Evolutionary conservation across 192 early-diverging fungal species (phyloP), one percentile per base, ranked within the genome.

Genomic region (Mortierella hygrophila): DNA sequence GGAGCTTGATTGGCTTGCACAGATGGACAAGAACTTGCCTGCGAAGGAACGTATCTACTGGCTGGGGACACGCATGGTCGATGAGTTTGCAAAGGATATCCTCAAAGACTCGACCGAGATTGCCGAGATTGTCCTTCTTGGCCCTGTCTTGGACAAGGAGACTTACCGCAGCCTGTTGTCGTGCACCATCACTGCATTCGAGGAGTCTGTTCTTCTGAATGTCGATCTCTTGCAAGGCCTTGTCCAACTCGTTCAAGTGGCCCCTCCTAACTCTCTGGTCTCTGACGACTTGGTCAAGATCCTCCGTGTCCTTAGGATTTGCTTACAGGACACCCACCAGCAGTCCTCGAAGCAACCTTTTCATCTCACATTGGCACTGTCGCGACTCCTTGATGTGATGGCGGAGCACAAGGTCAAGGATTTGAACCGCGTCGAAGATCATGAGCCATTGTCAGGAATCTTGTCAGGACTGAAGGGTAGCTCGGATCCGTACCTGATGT

Each of bases 231-330:
- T 77, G 4, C 23, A 77, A 32, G 76, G 76, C 6, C 29, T 77
- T 21, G 60, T 41, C 0, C 38, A 77, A 8, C 1, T 77, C 8
- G 18, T 77, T 3, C 60, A 77, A 26, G 7, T 42, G 13, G 68
- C 65, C 4, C 13, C 20, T 7, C 7, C 40, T 15, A 68, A 46
- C 1, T 70, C 21, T 46, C 41, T 77, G 5, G 16, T 32, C 26
- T 6, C 60, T 9, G 76, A 68, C 44, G 76, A 77, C 65, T 41
- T 77, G 42, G 76, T 77, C 76, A 68, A 69, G 41, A 77, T 69
- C n/a, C 42, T 77, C 1, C 8, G 46, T 2, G 26, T 68, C 21
- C 63, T 77, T 16, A 68, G 29, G 23, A 21, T 38, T 44, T 65
- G 42, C 6, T 37, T 77, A 11, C 60, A 77, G 41, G 26, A 8